phyloP scores from a whole-genome alignment of 1,139 yeast genomes.

The Kurtzmaniella quercitrusa region DNA sequence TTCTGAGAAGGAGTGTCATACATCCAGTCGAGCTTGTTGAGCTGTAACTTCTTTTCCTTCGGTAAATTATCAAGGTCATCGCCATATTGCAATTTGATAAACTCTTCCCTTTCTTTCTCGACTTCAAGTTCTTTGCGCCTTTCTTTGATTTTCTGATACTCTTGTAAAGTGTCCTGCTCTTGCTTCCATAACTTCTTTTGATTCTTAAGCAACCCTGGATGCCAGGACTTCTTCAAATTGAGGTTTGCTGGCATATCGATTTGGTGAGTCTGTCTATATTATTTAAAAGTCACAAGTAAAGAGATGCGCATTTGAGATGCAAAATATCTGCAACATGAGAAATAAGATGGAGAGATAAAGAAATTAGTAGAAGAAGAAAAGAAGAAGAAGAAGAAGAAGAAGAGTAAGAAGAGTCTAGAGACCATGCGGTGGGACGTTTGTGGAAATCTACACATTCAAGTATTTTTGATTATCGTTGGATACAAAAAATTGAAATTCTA shows the following conservation, averaged over 20 bases:
- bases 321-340: too few relatives aligned
- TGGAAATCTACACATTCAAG: too few relatives aligned
- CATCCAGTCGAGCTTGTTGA: constrained; percentile 77
- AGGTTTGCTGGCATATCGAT: constrained; percentile 68
- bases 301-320: too few relatives aligned
- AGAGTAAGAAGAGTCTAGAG: too few relatives aligned
- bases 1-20: constrained; percentile 46
- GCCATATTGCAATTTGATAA: constrained; percentile 50
- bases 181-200: constrained; percentile 81
- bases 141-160: constrained; percentile 62
- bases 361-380: too few relatives aligned
- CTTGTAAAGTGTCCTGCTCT: constrained; percentile 75
- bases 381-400: too few relatives aligned
- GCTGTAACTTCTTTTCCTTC: constrained; percentile 37
- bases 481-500: too few relatives aligned
- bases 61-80: constrained; percentile 29
- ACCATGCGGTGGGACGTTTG: too few relatives aligned
- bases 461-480: too few relatives aligned
- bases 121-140: constrained; percentile 60
- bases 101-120: constrained; percentile 61
- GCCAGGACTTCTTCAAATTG: constrained; percentile 92
- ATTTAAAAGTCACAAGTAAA: too few relatives aligned
- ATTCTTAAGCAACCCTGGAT: constrained; percentile 82
- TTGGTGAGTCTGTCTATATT: too few relatives aligned
- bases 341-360: too few relatives aligned